Evolutionary conservation across 2,329 filamentous ascomycete genomes (phyloP).

Genomic region (Venturia asperata): DNA sequence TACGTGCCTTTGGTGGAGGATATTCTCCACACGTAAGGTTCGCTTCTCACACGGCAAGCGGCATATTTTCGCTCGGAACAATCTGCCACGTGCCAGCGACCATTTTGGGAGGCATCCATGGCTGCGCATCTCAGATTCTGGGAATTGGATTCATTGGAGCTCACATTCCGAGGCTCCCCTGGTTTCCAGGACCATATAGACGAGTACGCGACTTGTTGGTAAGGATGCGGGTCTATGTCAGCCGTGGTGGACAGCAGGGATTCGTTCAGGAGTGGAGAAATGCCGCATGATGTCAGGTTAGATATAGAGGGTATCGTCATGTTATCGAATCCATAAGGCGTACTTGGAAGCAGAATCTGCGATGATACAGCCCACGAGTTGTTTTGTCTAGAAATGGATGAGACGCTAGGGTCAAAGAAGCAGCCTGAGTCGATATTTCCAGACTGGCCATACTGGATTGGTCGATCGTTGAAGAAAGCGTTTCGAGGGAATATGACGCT

Average conservation of each 20-base stretch:
- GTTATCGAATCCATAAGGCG: neutral
- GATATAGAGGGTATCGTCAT: constrained; percentile 25
- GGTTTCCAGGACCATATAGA: constrained; percentile 55
- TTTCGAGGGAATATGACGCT: constrained; percentile 44
- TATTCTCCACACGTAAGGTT: constrained; percentile 54
- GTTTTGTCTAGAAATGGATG: constrained; percentile 18
- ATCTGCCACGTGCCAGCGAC: constrained; percentile 50
- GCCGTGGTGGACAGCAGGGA: constrained; percentile 49
- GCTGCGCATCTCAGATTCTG: constrained; percentile 49
- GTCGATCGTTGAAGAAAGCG: constrained; percentile 35
- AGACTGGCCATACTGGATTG: constrained; percentile 19
- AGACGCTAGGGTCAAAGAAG: constrained; percentile 36
- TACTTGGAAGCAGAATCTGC: constrained; percentile 1
- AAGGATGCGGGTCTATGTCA: constrained; percentile 40
- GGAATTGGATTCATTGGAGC: constrained; percentile 26
- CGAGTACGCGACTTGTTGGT: constrained; percentile 45
- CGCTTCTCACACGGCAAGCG: constrained; percentile 48
- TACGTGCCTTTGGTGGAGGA: constrained; percentile 40
- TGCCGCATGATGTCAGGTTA: constrained; percentile 50
- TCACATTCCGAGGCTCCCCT: constrained; percentile 47
- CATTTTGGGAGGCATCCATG: constrained; percentile 38
- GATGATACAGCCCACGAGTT: constrained; percentile 31
- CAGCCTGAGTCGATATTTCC: constrained; percentile 47
- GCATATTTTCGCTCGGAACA: constrained; percentile 46
- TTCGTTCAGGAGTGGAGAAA: constrained; percentile 52